Base-by-base conservation (phyloP, 208 protist species). In the Borovskyia barvae region DNA sequence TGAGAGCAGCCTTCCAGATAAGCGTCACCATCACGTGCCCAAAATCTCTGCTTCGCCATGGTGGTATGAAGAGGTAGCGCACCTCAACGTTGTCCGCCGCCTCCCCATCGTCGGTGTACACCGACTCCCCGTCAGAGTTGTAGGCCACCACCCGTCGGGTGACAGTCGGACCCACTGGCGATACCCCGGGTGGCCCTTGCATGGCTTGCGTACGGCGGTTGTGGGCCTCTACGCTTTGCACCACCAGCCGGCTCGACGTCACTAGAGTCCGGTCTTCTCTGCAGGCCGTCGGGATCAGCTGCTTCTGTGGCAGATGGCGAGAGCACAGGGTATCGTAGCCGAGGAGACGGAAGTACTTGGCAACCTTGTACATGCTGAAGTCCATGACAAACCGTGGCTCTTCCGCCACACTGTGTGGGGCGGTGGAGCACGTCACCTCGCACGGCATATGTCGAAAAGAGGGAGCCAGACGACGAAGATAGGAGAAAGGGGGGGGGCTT, bases 321-420 rank as follows among this genome's bases (percentile, higher is more conserved):
- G 72, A 61, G 63, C 85, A 92, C 11, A 83, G 43, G 15, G 75
- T 77, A 52, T 85, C 80, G 66, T 92, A 92, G 46, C 81, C 85
- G 0, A 92, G 66, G 35, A 92, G 52, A 15, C 85, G 77, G 33
- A 92, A 66, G 50, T 92, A 85, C 59, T 85, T 92, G 48, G 81
- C 85, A 7, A 92, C 64, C 30, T 82, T 83, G 49, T 76, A 65
- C 66, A 92, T 66, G 75, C 79, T 89, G 37, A 70, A 87, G 63
- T 92, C 81, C 73, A 92, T 85, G 14, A 86, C 49, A 48, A 92
- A 92, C 14, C 67, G 57, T 22, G 49, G 50, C 55, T 53, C 47
- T 12, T 74, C 49, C 12, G 28, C 62, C 2, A 57, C 63, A 36
- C 42, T 52, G 48, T 49, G 49, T 40, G 45, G 32, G 8, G 56